Conservation (phyloP, 2,329 filamentous ascomycete genomes). For the Beauveria australis region DNA sequence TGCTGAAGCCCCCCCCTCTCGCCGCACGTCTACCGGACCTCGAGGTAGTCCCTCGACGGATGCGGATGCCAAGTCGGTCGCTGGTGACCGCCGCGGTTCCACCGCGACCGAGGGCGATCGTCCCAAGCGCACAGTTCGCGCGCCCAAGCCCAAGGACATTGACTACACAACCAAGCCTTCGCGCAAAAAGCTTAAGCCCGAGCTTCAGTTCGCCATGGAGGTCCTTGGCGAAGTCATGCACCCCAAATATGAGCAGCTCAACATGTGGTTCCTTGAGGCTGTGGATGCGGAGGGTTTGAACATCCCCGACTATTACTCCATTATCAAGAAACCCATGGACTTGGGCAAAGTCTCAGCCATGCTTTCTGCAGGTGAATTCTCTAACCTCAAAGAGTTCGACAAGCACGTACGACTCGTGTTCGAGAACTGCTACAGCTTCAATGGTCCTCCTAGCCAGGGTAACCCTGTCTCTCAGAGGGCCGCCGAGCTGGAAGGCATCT, state of each 20-base stretch:
- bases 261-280: conserved; percentile 68
- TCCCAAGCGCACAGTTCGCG: conserved; percentile 88
- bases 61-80: conserved; percentile 11
- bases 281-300: conserved; percentile 92
- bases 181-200: conserved; percentile 81
- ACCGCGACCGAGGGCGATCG: conserved; percentile 56
- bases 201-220: conserved; percentile 83
- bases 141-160: conserved; percentile 84
- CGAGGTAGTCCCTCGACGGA: conserved; percentile 21
- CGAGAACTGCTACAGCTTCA: conserved; percentile 88
- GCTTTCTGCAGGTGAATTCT: conserved; percentile 70
- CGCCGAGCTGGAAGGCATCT: conserved; percentile 64
- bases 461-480: conserved; percentile 68
- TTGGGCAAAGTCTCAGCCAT: conserved; percentile 73
- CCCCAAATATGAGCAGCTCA: conserved; percentile 58
- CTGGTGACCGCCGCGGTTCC: conserved; percentile 10
- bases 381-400: conserved; percentile 77
- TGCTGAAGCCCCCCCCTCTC: conserved; percentile 17
- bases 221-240: conserved; percentile 72
- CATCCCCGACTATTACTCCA: conserved; percentile 84
- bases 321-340: conserved; percentile 98
- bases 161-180: conserved; percentile 69
- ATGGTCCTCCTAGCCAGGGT: conserved; percentile 46
- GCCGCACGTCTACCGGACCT: conserved; percentile 24
- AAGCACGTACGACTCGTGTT: conserved; percentile 76